These are phyloP conservation scores for Pleurotus cornucopiae DNA, from an alignment of 768 basidiomycete species.

Conservation along the genomic window DNA sequence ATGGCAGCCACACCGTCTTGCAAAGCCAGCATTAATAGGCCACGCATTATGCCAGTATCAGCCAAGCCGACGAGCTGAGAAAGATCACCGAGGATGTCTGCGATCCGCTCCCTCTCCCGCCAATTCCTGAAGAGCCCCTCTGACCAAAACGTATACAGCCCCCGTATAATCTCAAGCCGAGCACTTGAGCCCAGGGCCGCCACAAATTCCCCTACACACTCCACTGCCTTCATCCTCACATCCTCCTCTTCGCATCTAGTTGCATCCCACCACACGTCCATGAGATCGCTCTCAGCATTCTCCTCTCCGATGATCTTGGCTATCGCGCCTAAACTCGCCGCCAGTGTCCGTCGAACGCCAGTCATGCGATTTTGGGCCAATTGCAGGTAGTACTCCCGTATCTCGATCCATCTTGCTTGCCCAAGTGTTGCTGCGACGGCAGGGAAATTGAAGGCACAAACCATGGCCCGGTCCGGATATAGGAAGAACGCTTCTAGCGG, in stretches of 20 bases:
- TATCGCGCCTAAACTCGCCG: conserved; percentile 86
- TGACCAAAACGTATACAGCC: conserved; percentile 52
- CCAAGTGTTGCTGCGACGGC: conserved; percentile 87
- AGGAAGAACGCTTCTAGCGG: conserved; percentile 45
- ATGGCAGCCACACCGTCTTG: conserved; percentile 84
- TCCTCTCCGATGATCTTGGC: conserved; percentile 80
- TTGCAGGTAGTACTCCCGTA: conserved; percentile 63
- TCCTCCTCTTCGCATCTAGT: conserved; percentile 64
- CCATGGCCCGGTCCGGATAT: conserved; percentile 69
- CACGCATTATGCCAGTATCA: conserved; percentile 41
- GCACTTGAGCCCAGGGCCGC: conserved; percentile 29
- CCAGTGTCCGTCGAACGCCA: conserved; percentile 75
- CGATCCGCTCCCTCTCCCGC: conserved; percentile 75
- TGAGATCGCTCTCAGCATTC: conserved; percentile 61
- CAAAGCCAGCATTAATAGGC: conserved; percentile 57
- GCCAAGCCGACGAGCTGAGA: conserved; percentile 33
- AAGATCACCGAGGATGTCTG: conserved; percentile 51
- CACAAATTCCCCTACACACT: conserved; percentile 57
- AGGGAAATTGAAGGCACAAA: conserved; percentile 89
- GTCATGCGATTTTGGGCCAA: conserved; percentile 56
- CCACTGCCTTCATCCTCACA: conserved; percentile 67
- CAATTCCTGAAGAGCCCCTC: conserved; percentile 60
- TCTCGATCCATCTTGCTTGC: conserved; percentile 62
- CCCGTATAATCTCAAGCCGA: conserved; percentile 39
- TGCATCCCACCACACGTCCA: conserved; percentile 66